Conservation (phyloP, 345 rosid species). For the Aquilaria malaccensis region DNA sequence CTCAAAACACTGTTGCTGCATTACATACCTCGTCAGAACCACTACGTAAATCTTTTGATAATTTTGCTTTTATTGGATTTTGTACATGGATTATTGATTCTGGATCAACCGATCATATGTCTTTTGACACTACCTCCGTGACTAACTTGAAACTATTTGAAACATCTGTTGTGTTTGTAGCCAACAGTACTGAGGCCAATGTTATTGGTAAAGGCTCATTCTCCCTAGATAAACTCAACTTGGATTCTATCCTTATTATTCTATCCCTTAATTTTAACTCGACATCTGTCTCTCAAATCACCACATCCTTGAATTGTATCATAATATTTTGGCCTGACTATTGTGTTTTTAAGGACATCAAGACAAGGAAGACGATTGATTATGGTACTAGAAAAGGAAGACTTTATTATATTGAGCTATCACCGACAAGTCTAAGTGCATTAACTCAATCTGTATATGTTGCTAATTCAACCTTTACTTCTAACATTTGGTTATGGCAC, state of each 20-base stretch:
- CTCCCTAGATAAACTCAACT: neutral
- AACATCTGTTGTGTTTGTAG: neutral
- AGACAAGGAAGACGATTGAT: neutral
- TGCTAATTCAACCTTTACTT: neutral
- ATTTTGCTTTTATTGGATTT: neutral
- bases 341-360: neutral
- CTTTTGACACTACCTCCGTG: neutral
- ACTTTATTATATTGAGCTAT: neutral
- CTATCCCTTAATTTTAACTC: neutral
- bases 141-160: neutral
- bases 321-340: neutral
- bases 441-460: neutral
- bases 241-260: neutral
- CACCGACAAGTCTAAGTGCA: neutral
- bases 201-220: neutral
- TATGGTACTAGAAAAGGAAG: neutral
- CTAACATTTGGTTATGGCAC: neutral
- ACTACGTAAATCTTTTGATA: neutral
- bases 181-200: neutral
- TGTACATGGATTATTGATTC: conserved; percentile 5
- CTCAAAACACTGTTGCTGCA: neutral
- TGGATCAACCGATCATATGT: conserved; percentile 7
- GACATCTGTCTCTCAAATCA: too few species aligned
- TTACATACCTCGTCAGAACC: neutral
- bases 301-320: neutral